A percentile compares a stretch with the other conserved stretches of the same genome.
Conservation (phyloP, 2,329 filamentous ascomycete species). For the Seiridium unicorne region DNA sequence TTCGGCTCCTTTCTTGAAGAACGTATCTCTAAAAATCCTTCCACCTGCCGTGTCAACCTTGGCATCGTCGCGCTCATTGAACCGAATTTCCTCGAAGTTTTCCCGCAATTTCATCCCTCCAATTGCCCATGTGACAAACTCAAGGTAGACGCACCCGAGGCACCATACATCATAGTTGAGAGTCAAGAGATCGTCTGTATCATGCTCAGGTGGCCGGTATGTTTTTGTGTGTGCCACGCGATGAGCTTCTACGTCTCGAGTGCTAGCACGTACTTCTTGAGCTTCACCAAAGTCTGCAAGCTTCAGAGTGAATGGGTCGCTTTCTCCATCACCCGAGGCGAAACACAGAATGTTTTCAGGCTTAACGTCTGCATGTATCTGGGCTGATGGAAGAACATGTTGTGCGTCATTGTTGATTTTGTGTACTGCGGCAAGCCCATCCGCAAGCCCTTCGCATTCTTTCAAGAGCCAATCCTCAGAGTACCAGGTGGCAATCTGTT, state of each 20-base stretch:
- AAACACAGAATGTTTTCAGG: conserved; percentile 16
- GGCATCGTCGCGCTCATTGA: neutral
- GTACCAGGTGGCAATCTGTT: neutral
- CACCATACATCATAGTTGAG: conserved; percentile 19
- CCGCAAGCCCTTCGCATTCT: conserved; percentile 13
- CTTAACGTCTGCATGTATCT: conserved; percentile 15
- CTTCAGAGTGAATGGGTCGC: conserved; percentile 7
- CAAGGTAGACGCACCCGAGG: conserved; percentile 20
- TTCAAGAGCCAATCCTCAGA: conserved; percentile 11
- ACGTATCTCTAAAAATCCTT: neutral
- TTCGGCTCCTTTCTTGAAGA: neutral
- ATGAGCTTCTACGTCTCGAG: neutral
- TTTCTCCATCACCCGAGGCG: neutral
- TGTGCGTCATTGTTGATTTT: neutral
- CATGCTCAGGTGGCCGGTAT: conserved; percentile 13
- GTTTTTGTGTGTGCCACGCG: conserved; percentile 10
- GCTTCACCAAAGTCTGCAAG: conserved; percentile 14
- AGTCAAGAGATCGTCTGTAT: neutral
- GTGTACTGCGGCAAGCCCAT: neutral
- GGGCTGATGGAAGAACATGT: neutral
- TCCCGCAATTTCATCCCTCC: neutral
- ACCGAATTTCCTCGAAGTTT: neutral
- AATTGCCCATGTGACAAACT: conserved; percentile 18
- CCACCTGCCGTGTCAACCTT: neutral
- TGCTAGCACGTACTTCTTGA: neutral